Base-by-base conservation (phyloP, 805 yeast genomes). In the Sugiyamaella boreocaroliniensis region DNA sequence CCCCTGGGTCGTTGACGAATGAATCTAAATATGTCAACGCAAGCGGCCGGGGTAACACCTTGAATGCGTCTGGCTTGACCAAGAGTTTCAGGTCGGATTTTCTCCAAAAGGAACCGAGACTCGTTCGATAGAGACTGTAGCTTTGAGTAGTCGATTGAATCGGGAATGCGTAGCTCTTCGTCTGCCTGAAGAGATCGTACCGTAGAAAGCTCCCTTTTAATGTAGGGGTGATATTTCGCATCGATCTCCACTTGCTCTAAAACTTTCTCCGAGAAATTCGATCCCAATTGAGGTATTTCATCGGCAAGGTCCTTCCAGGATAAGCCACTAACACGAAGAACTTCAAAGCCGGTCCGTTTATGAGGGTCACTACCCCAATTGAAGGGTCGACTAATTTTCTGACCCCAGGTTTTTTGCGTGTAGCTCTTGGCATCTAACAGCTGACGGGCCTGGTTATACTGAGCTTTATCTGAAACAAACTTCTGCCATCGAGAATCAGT, bases 1-100 rank as follows among this genome's bases (percentile, higher is more conserved):
- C n/a, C n/a, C 8, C 46, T 16, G 19, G 34, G 42, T 20, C 22
- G 40, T 45, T 61, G 51, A 26, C 65, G 47, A 4, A 69, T 64
- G 54, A 64, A 58, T 42, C 68, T 62, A 43, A 83, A 86, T 46
- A 90, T 73, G 64, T 87, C 95, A 57, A 89, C 85, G 15, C 88
- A 73, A 0, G 97, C 93, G 0, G 97, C 92, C 0, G 98, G 96
- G 0, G 98, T 92, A 1, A 93, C 82, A 0, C 99, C 98, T 63
- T 93, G 95, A 11, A 92, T 85, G 60, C 98, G 76, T 65, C 96
- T 77, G 0, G 98, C 98, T 66, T 93, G 98, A 0, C 98, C 98
- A 45, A 93, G 80, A 0, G 97, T 93, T 50, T 80, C 80, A 0
- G 99, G 99, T 56, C 86, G 84, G 14, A 88, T 81, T 10, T 76